Conservation (phyloP, 1,139 yeast genomes). For the Diutina ranongensis region DNA sequence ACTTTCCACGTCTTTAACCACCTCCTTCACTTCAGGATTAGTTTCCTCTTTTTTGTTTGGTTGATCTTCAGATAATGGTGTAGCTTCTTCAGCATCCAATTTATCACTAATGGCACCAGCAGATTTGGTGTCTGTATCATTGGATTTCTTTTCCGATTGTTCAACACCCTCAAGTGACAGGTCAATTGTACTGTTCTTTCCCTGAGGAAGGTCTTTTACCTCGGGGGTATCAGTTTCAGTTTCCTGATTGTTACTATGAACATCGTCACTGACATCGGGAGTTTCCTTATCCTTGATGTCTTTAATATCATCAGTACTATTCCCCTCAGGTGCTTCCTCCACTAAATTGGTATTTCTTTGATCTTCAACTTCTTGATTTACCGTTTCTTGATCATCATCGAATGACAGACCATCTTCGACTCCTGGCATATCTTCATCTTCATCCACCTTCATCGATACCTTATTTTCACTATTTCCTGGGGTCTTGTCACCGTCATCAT, state of each 20-base stretch:
- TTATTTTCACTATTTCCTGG: conserved; percentile 25
- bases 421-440: conserved; percentile 12
- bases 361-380: conserved; percentile 16
- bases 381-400: conserved; percentile 25
- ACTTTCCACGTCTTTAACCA: background rate
- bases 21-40: no score
- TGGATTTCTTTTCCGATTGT: conserved; percentile 4
- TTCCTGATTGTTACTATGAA: no score
- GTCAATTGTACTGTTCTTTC: background rate
- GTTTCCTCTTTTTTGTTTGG: conserved; percentile 11
- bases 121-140: no score
- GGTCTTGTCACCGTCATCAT: conserved; percentile 24
- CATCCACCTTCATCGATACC: conserved; percentile 22
- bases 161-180: background rate
- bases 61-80: no score
- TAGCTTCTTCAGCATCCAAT: background rate
- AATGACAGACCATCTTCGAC: conserved; percentile 17
- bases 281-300: no score
- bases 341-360: background rate
- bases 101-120: background rate
- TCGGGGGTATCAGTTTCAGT: background rate
- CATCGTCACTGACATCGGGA: no score
- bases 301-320: background rate
- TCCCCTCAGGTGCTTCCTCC: no score
- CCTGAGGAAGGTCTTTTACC: no score